Conservation (phyloP, 176 grass and related monocot species). For the Canna indica region DNA sequence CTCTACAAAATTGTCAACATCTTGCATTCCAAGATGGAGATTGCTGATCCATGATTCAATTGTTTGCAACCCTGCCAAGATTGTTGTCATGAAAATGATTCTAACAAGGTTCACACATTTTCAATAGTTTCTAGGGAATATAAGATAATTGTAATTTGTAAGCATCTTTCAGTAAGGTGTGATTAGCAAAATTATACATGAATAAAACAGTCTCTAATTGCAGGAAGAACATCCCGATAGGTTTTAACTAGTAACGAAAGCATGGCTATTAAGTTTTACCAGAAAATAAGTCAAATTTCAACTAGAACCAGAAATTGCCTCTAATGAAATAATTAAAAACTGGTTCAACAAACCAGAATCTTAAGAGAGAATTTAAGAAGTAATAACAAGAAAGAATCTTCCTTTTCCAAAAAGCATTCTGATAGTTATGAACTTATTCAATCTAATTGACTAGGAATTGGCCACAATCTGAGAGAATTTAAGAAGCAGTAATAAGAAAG, state of each 20-base stretch:
- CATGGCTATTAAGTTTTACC: neutral
- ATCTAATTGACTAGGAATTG: neutral
- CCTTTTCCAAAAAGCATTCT: neutral
- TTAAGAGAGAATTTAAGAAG: neutral
- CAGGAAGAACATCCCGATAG: neutral
- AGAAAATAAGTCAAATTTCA: neutral
- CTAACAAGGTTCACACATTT: neutral
- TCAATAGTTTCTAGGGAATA: neutral
- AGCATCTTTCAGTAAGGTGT: neutral
- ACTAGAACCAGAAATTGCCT: neutral
- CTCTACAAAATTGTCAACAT: too few species aligned
- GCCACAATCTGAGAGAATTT: neutral
- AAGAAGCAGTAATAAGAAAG: neutral
- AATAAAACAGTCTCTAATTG: neutral
- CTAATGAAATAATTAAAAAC: too few species aligned
- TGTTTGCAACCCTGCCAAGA: neutral
- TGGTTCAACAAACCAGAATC: neutral
- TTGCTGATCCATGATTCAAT: neutral
- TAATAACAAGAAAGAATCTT: neutral
- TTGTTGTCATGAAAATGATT: neutral
- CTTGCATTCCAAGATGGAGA: neutral
- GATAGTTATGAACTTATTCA: neutral
- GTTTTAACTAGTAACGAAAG: neutral
- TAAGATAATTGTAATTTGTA: neutral
- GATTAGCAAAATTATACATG: neutral